A percentile compares a stretch with the other conserved stretches of the same genome.
These are phyloP conservation scores for Pseudocercospora vitis DNA, from an alignment of 2,329 filamentous ascomycete species.

Conservation along the genomic window DNA sequence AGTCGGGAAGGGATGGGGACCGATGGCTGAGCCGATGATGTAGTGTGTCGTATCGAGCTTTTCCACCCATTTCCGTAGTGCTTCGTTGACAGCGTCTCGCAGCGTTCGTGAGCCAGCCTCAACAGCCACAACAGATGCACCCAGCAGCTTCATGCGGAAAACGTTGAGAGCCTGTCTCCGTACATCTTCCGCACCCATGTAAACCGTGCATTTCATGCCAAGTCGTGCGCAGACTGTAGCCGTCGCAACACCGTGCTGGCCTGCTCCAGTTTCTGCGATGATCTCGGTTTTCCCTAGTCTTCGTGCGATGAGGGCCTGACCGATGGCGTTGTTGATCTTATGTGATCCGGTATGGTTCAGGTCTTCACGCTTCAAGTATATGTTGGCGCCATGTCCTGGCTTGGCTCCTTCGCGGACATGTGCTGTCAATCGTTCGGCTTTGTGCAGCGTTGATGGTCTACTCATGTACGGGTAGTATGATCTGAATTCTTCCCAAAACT, in stretches of 20 bases:
- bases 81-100: constrained; percentile 80
- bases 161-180: constrained; percentile 95
- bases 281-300: constrained; percentile 93
- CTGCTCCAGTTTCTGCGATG: constrained; percentile 95
- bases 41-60: constrained; percentile 94
- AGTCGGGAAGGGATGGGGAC: constrained; percentile 94
- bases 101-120: constrained; percentile 76
- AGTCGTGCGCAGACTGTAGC: constrained; percentile 98
- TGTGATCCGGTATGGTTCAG: constrained; percentile 96
- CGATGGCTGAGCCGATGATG: constrained; percentile 96
- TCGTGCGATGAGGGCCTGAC: constrained; percentile 83
- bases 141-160: constrained; percentile 95
- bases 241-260: constrained; percentile 96
- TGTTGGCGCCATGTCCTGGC: constrained; percentile 80
- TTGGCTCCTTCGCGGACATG: constrained; percentile 30
- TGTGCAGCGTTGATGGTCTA: constrained; percentile 84
- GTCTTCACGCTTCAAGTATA: constrained; percentile 97
- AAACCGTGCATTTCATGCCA: constrained; percentile 95
- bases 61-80: constrained; percentile 89
- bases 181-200: constrained; percentile 98
- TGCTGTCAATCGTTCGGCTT: constrained; percentile 84
- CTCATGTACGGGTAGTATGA: constrained; percentile 98
- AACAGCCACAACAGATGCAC: constrained; percentile 87
- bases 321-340: constrained; percentile 99
- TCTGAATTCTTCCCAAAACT: constrained; percentile 96